Base-by-base conservation (phyloP, 257 asterid species). In the Fraxinus quadrangulata region DNA sequence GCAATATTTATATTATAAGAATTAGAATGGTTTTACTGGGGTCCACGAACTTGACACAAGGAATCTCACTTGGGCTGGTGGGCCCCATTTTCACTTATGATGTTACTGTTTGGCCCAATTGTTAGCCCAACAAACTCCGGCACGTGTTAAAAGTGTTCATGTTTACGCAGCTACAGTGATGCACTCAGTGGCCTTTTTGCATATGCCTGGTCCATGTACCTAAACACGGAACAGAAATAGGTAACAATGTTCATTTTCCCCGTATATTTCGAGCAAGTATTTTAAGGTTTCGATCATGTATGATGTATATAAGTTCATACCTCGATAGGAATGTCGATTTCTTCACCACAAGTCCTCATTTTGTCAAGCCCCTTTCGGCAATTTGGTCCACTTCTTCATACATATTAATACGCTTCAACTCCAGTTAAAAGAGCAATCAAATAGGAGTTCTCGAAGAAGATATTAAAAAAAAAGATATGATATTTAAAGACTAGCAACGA, bases 131-230 rank as follows among this genome's bases (percentile, higher is more conserved):
- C 66, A 34, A 19, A 56, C 67, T 59, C 3, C 30, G 8, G 30
- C 67, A 59, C 6, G 28, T 19, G 28, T 59, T 59, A 76, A 47
- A 28, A 77, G 67, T 51, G 42, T 23, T n/a, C 36, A 23, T 61
- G 54, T 85, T 89, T 88, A 92, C 51, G 98, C 98, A 54, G 97
- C 92, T 51, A 90, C 92, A 84, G 87, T 87, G 91, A 94, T 92
- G 89, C 92, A 94, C 79, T 94, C 98, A 78, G 90, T 94, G 51
- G 97, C 98, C 87, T 92, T 92, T 75, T 94, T 92, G 92, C 98
- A 94, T 73, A 94, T 90, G 77, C 97, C 94, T n/a, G 81, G 98
- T 81, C 98, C 98, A 83, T 94, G 89, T 12, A 93, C 97, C 96
- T 92, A 7, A 74, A 56, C 83, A 40, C 76, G 79, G 30, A 69